Percentiles rank a stretch among this genome's conserved stretches.
phyloP scores from a whole-genome alignment of 768 basidiomycete species.

The Rhizopogon rudus region DNA sequence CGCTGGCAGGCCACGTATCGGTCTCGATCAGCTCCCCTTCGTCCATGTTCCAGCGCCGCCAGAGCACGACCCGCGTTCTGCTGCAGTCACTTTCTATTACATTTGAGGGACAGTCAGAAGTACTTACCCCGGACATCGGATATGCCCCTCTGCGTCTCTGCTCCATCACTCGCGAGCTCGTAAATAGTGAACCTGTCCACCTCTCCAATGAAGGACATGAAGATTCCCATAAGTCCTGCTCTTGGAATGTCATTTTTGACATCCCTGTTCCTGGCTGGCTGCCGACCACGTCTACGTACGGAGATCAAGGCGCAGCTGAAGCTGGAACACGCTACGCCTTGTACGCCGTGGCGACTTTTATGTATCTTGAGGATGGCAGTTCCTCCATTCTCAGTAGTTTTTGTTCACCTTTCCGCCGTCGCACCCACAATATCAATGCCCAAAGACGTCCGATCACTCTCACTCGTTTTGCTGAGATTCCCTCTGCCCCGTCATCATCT shows the following conservation, averaged over 20 bases:
- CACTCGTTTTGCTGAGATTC: conserved; percentile 48
- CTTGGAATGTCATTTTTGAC: conserved; percentile 78
- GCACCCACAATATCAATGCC: conserved; percentile 36
- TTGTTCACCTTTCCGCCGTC: conserved; percentile 52
- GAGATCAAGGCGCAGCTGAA: conserved; percentile 34
- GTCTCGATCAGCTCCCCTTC: conserved; percentile 56
- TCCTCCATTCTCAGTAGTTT: conserved; percentile 45
- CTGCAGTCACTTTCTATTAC: conserved; percentile 69
- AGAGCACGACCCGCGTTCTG: conserved; percentile 43
- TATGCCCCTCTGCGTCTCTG: conserved; percentile 71
- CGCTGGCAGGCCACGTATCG: conserved; percentile 77
- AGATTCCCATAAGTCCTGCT: conserved; percentile 46
- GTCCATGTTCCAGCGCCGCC: conserved; percentile 49
- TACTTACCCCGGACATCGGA: conserved; percentile 55
- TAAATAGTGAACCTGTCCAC: conserved; percentile 43
- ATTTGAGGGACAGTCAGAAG: conserved; percentile 86
- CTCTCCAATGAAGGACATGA: conserved; percentile 63
- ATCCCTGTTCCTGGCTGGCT: conserved; percentile 89
- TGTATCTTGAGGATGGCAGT: conserved; percentile 37
- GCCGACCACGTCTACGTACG: conserved; percentile 53
- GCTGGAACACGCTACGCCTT: conserved; percentile 63
- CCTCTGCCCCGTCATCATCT: conserved; percentile 23
- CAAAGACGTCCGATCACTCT: conserved; percentile 38
- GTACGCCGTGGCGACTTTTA: conserved; percentile 60
- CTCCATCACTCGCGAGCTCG: conserved; percentile 57